Evolutionary conservation across 2,329 filamentous ascomycete genomes (phyloP).

Genomic region (Colletotrichum shisoi): DNA sequence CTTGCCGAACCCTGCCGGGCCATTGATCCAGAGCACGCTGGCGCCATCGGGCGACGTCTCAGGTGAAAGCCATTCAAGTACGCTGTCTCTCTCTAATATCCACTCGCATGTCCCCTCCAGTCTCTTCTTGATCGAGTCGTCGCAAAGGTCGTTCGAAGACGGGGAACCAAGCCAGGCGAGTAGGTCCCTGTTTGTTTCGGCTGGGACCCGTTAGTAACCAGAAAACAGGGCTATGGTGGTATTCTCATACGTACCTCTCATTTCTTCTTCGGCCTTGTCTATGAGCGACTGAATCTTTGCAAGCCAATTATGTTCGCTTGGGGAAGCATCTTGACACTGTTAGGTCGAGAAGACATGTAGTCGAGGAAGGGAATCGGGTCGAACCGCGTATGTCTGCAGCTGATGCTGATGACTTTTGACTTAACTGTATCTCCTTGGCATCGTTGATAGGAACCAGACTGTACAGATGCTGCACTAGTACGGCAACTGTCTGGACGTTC

Average conservation of each 20-base stretch:
- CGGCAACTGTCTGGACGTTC: conserved; percentile 29
- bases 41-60: background rate
- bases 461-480: conserved; percentile 33
- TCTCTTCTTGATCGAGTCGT: conserved; percentile 40
- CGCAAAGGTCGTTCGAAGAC: conserved; percentile 37
- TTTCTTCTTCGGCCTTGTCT: conserved; percentile 9
- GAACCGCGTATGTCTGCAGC: background rate
- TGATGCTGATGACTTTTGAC: background rate
- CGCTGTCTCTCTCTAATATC: conserved; percentile 41
- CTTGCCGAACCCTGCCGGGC: conserved; percentile 48
- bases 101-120: conserved; percentile 44
- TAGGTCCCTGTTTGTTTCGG: conserved; percentile 30
- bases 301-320: background rate
- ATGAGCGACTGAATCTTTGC: conserved; percentile 6
- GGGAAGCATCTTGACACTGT: background rate
- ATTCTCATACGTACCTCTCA: background rate
- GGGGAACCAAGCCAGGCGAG: conserved; percentile 36
- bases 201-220: background rate
- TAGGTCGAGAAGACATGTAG: no score
- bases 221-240: fast-evolving
- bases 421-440: background rate
- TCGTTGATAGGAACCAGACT: conserved; percentile 23
- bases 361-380: background rate
- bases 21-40: conserved; percentile 47
- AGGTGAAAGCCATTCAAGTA: conserved; percentile 41